Evolutionary conservation across 306 rosid genomes (phyloP).

Genomic region (Astragalus glycyphyllos): DNA sequence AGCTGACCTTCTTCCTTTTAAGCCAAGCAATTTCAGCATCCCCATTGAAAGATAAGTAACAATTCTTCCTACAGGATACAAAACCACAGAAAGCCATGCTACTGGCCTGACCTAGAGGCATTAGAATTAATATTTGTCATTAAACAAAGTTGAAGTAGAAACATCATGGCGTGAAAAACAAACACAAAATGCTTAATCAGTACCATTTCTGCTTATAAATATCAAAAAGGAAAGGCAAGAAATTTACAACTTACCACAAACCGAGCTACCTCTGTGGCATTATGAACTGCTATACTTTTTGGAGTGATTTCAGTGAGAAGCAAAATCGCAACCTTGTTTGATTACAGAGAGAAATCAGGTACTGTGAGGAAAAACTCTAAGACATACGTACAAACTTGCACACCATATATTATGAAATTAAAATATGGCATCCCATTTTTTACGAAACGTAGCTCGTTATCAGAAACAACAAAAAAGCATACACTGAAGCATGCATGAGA

Average conservation of each 20-base stretch:
- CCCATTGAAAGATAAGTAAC: slow-evolving; percentile 97
- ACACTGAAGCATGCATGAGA: slow-evolving; percentile 18
- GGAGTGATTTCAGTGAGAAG: slow-evolving; percentile 99
- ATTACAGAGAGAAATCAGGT: slow-evolving; percentile 33
- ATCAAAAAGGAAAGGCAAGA: slow-evolving; percentile 17
- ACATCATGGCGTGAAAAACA: slow-evolving; percentile 29
- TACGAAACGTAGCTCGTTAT: slow-evolving; percentile 9
- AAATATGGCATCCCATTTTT: neutral
- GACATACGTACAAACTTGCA: slow-evolving; percentile 5
- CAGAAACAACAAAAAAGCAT: slow-evolving; percentile 12
- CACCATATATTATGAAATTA: neutral
- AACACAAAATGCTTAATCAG: slow-evolving; percentile 26
- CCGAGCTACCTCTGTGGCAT: slow-evolving; percentile 95
- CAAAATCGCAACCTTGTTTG: slow-evolving; percentile 88
- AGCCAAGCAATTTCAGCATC: slow-evolving; percentile 89
- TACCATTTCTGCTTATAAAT: slow-evolving; percentile 12
- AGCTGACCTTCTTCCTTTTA: slow-evolving; percentile 93
- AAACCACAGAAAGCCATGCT: slow-evolving; percentile 95
- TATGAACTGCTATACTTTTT: slow-evolving; percentile 96
- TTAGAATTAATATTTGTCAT: slow-evolving; percentile 42
- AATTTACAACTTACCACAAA: slow-evolving; percentile 78
- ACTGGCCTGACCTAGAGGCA: slow-evolving; percentile 95
- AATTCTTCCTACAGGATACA: slow-evolving; percentile 94
- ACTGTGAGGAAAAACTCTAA: slow-evolving; percentile 4
- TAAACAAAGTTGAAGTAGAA: slow-evolving; percentile 35